Conservation (phyloP, 768 basidiomycete species). For the Imleria badia region DNA sequence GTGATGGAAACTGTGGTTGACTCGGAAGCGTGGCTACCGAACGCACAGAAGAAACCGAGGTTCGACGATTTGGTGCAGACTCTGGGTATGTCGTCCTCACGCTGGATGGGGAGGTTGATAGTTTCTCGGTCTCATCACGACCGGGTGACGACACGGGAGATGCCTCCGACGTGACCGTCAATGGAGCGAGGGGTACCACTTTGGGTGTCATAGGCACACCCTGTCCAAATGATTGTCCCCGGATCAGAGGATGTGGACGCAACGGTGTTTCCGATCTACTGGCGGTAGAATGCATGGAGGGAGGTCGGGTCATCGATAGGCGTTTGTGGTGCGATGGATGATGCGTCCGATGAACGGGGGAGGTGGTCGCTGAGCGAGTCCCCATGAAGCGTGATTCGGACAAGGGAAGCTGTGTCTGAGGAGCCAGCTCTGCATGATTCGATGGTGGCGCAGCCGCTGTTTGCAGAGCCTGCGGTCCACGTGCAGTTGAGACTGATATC, state of each 20-base stretch:
- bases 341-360: constrained; percentile 38
- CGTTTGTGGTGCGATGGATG: constrained; percentile 39
- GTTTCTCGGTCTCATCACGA: constrained; percentile 20
- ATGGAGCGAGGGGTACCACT: constrained; percentile 54
- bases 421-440: constrained; percentile 10
- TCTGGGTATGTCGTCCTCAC: constrained; percentile 35
- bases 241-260: constrained; percentile 76
- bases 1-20: constrained; percentile 33
- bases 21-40: constrained; percentile 60
- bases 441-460: constrained; percentile 12
- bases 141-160: constrained; percentile 43
- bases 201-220: constrained; percentile 35
- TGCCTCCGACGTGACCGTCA: constrained; percentile 56
- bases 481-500: constrained; percentile 15
- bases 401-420: constrained; percentile 16
- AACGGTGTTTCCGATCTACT: constrained; percentile 38
- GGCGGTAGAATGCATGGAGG: constrained; percentile 60
- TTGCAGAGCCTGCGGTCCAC: constrained; percentile 16
- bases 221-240: constrained; percentile 65
- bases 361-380: constrained; percentile 41
- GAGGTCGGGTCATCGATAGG: constrained; percentile 51
- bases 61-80: constrained; percentile 41
- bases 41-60: constrained; percentile 57
- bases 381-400: constrained; percentile 23
- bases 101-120: constrained; percentile 39